These are phyloP conservation scores for Fusarium albidum DNA, from an alignment of 2,329 filamentous ascomycete species.

Conservation along the genomic window DNA sequence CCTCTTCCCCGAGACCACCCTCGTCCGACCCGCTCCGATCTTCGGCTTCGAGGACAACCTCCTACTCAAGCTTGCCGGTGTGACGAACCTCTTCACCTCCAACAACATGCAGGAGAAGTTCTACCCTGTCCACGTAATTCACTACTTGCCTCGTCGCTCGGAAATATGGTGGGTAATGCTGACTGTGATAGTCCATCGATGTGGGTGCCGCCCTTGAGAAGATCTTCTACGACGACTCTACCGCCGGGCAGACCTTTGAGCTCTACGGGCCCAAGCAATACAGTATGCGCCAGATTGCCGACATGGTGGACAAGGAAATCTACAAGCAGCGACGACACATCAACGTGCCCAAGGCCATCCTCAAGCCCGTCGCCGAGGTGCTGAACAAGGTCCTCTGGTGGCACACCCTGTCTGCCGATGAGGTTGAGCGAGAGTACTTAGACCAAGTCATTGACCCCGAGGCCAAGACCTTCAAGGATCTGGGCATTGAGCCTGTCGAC, in stretches of 20 bases:
- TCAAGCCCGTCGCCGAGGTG: slow-evolving; percentile 77
- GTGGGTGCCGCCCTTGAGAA: slow-evolving; percentile 87
- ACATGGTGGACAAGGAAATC: slow-evolving; percentile 91
- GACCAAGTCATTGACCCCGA: slow-evolving; percentile 90
- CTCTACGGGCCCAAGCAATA: slow-evolving; percentile 95
- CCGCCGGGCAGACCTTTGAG: slow-evolving; percentile 90
- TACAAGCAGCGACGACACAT: slow-evolving; percentile 88
- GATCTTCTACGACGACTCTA: slow-evolving; percentile 91
- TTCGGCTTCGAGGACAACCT: slow-evolving; percentile 96
- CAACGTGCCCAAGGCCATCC: slow-evolving; percentile 83
- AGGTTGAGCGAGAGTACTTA: slow-evolving; percentile 91
- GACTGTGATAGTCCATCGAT: slow-evolving; percentile 75
- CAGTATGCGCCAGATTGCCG: slow-evolving; percentile 84
- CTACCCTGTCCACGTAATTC: slow-evolving; percentile 86
- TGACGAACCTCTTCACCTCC: slow-evolving; percentile 83
- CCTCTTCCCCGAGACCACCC: slow-evolving; percentile 96
- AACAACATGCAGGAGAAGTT: slow-evolving; percentile 95
- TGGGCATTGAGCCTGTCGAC: slow-evolving; percentile 89
- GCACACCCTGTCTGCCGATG: slow-evolving; percentile 81
- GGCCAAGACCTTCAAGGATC: slow-evolving; percentile 95
- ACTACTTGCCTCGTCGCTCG: too few relatives aligned
- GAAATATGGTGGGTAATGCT: neutral
- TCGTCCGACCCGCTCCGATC: slow-evolving; percentile 91
- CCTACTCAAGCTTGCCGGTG: slow-evolving; percentile 82
- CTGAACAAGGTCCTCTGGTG: slow-evolving; percentile 91